These are phyloP conservation scores for Cokeromyces recurvatus DNA, from an alignment of 371 early-diverging fungal species.

Conservation along the genomic window DNA sequence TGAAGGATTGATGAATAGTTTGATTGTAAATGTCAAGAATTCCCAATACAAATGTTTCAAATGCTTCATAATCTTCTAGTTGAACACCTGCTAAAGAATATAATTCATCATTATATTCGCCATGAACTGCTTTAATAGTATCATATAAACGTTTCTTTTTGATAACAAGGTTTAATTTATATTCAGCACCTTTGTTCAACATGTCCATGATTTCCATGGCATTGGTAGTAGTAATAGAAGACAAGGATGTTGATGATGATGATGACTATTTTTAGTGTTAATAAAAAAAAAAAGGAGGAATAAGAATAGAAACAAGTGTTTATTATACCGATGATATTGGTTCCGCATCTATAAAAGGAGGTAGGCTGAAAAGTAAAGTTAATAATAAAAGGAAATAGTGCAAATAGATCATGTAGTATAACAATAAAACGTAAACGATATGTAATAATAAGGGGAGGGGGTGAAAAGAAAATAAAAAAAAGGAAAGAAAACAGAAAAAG, in stretches of 20 bases:
- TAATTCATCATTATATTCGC: constrained; percentile 18
- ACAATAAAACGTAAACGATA: too few species aligned
- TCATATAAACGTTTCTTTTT: constrained; percentile 23
- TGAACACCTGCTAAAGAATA: constrained; percentile 31
- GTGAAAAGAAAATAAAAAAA: constrained; percentile 7
- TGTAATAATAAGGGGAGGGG: too few species aligned
- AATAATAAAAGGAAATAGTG: too few species aligned
- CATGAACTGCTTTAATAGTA: constrained; percentile 22
- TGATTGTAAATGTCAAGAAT: constrained; percentile 37
- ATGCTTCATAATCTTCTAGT: constrained; percentile 37
- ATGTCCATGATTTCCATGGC: constrained; percentile 20
- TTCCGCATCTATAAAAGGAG: constrained; percentile 7
- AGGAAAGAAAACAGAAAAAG: background rate
- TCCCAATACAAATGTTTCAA: constrained; percentile 38
- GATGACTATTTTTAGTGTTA: constrained; percentile 9
- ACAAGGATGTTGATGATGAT: too few species aligned
- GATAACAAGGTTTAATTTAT: constrained; percentile 18
- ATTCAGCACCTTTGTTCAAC: constrained; percentile 23
- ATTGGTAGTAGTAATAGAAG: too few species aligned
- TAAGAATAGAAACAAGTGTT: too few species aligned
- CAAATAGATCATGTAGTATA: too few species aligned
- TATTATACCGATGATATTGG: background rate
- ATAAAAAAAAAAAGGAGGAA: too few species aligned
- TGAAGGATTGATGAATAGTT: constrained; percentile 20
- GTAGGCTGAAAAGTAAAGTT: constrained; percentile 4